Percentiles rank a stretch among this genome's conserved stretches.
These are phyloP conservation scores for Thalia dealbata DNA, from an alignment of 176 grass and related monocot species.

Conservation along the genomic window DNA sequence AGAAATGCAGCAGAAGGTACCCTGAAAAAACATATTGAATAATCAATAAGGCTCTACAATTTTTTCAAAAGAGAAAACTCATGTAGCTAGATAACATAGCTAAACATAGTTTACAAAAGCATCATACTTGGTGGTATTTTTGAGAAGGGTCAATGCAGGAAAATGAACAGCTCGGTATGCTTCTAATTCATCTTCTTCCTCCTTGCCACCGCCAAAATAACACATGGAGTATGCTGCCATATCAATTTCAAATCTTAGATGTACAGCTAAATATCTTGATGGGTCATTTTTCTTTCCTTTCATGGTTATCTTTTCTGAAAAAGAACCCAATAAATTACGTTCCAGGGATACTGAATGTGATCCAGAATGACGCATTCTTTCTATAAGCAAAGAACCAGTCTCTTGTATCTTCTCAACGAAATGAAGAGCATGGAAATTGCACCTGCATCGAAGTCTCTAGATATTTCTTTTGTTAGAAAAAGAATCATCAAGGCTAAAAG, in stretches of 20 bases:
- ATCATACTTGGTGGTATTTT: conserved; percentile 75
- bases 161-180: conserved; percentile 75
- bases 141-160: conserved; percentile 68
- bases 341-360: conserved; percentile 31
- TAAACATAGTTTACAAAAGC: neutral
- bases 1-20: conserved; percentile 70
- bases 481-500: neutral
- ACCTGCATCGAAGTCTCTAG: conserved; percentile 92
- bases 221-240: conserved; percentile 98
- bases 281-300: conserved; percentile 23
- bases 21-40: conserved; percentile 33
- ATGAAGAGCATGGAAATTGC: conserved; percentile 91
- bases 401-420: conserved; percentile 85
- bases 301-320: conserved; percentile 30
- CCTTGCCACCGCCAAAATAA: conserved; percentile 96
- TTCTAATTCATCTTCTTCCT: conserved; percentile 89
- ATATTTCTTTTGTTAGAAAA: conserved; percentile 10
- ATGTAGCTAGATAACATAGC: neutral
- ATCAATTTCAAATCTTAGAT: conserved; percentile 96
- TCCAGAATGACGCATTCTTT: conserved; percentile 61
- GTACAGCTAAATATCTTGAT: conserved; percentile 79
- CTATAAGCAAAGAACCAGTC: conserved; percentile 67
- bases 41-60: neutral
- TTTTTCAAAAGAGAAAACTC: neutral
- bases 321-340: conserved; percentile 69